These are phyloP conservation scores for Geranomyces variabilis DNA, from an alignment of 192 early-diverging fungal species.

Conservation along the genomic window DNA sequence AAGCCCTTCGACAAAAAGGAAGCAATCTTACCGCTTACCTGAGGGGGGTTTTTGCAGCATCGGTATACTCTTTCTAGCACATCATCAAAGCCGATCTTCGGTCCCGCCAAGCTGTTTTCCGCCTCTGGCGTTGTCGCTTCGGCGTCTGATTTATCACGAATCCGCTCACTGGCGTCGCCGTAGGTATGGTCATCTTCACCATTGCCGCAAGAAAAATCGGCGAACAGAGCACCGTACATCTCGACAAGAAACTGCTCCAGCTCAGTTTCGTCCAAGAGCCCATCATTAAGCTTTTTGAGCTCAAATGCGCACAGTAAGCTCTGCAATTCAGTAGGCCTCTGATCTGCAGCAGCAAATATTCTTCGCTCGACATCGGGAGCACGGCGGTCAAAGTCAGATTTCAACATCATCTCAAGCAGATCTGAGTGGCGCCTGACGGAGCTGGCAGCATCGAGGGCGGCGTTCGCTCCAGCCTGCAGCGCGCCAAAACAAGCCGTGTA, in stretches of 20 bases:
- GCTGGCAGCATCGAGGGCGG: background rate
- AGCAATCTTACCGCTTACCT: background rate
- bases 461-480: background rate
- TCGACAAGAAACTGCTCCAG: constrained; percentile 13
- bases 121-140: no score
- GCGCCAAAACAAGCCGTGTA: constrained; percentile 53
- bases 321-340: constrained; percentile 12
- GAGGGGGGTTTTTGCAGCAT: constrained; percentile 11
- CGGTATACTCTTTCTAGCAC: background rate
- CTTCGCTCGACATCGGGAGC: constrained; percentile 28
- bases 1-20: no score
- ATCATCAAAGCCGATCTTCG: background rate
- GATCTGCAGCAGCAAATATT: constrained; percentile 29
- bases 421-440: background rate
- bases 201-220: constrained; percentile 1
- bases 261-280: constrained; percentile 34
- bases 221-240: constrained; percentile 2
- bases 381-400: constrained; percentile 37
- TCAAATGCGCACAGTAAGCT: constrained; percentile 34
- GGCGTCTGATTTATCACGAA: background rate
- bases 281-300: constrained; percentile 40
- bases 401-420: constrained; percentile 25
- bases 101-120: no score
- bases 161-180: background rate
- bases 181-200: background rate